Base-by-base conservation (phyloP, 225 moss, liverwort and hornwort species). In the Bryoerythrophyllum caledonicum region DNA sequence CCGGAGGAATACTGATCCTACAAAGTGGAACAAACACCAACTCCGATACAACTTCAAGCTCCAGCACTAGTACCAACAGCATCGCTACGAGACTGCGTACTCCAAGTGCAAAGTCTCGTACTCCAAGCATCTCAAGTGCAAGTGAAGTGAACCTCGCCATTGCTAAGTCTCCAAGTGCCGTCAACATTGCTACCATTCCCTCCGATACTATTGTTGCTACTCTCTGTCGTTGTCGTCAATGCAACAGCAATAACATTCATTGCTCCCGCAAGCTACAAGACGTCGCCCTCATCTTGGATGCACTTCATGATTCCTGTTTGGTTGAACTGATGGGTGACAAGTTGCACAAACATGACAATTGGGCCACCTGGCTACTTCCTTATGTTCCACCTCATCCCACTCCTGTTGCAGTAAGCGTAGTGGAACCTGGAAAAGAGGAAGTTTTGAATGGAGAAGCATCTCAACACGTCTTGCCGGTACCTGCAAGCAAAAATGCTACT, bases 281-380 rank as follows among this genome's bases (percentile, higher is more conserved):
- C 56, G 75, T 79, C 3, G 46, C 85, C 17, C 74, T 99, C 60
- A 99, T 99, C 75, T 51, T 94, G 82, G 97, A 94, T 77, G 85
- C 97, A 32, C 89, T 99, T 72, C 88, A 86, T 32, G 88, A 88
- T 74, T 99, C 97, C 60, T 72, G 76, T 52, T 70, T 99, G 81
- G 91, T 99, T 74, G 94, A 99, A 99, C 68, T 82, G 68, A 82
- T 63, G 97, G 97, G 86, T 49, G 92, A 94, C 71, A 94, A 86
- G 63, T 56, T 99, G 70, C 94, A 94, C 57, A 99, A 93, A 79
- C 90, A 90, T 10, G 89, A 99, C 67, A 94, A 94, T 55, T 99
- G 97, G 97, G 80, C 84, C 60, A 94, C 84, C 60, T 99, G 97
- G 97, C 83, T 99, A 28, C 86, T 99, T 68, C 94, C 97, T 27